Percentiles rank a stretch among this genome's conserved stretches.
phyloP scores from a whole-genome alignment of 495 filamentous ascomycete species.

The Penicillium cosmopolitanum region DNA sequence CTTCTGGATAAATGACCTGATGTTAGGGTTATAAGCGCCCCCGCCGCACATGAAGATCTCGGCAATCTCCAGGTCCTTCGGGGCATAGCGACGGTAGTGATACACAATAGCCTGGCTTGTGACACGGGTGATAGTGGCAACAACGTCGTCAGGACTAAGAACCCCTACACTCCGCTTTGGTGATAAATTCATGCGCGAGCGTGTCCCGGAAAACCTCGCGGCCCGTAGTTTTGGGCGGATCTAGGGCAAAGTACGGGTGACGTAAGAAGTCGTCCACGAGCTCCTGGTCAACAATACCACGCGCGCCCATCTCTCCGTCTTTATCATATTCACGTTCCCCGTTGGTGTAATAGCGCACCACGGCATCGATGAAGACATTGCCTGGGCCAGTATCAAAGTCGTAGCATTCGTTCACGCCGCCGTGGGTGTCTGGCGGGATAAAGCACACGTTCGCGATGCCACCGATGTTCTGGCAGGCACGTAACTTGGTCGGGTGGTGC shows the following conservation, averaged over 20 bases:
- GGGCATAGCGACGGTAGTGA: constrained; percentile 57
- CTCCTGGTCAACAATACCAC: constrained; percentile 55
- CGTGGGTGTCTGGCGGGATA: constrained; percentile 55
- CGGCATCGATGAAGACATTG: constrained; percentile 46
- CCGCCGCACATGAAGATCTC: constrained; percentile 36
- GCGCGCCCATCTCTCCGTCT: constrained; percentile 55
- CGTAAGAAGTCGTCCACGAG: constrained; percentile 57
- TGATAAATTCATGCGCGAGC: constrained; percentile 50
- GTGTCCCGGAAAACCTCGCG: constrained; percentile 62
- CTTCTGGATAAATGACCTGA: constrained; percentile 30
- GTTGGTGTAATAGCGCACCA: constrained; percentile 40
- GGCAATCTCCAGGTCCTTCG: constrained; percentile 15
- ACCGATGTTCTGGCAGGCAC: constrained; percentile 63
- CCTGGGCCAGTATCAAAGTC: constrained; percentile 57
- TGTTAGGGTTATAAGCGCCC: constrained; percentile 35
- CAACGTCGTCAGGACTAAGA: constrained; percentile 50
- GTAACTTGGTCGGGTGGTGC: constrained; percentile 58
- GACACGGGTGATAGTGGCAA: constrained; percentile 59
- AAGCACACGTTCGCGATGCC: constrained; percentile 65
- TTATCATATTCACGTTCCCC: constrained; percentile 39
- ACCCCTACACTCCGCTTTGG: constrained; percentile 44
- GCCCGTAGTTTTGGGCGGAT: constrained; percentile 61
- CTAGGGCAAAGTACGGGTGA: constrained; percentile 50
- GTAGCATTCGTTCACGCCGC: constrained; percentile 49
- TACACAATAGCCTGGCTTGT: constrained; percentile 60